Base-by-base conservation (phyloP, 2,329 filamentous ascomycete genomes). In the Ceratocystis colombiana region DNA sequence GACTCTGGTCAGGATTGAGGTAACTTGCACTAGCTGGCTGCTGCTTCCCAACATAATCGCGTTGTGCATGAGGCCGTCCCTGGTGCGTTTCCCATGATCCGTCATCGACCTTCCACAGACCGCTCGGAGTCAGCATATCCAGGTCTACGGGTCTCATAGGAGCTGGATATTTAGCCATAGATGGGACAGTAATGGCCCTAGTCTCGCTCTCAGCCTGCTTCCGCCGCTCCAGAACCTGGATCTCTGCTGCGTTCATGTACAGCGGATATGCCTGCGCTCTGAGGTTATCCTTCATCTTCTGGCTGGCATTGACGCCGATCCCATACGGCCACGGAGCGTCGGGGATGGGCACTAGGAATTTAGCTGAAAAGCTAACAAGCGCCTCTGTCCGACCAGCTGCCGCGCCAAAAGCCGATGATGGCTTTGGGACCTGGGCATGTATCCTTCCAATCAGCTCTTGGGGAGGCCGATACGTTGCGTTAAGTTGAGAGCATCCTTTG, bases 251-350 rank as follows among this genome's bases (percentile, higher is more conserved):
- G 53, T 41, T 20, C 59, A 66, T 55, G 63, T 63, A 17, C 50
- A 65, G 33, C 6, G 53, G 66, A 12, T 45, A 61, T 5, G 28
- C 37, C 37, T 25, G 57, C 15, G 44, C 62, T n/a, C 33, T 44
- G 10, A 55, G 59, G 20, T 17, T 25, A 10, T 41, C 55, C 41
- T 62, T 62, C 37, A 62, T 62, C 8, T 62, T 30, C 22, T 44
- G 37, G 15, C 68, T 66, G 20, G 68, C 68, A n/a, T 33, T 17
- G 28, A 64, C 57, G 22, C 62, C 66, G 20, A 64, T 44, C 66
- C 61, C 53, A 64, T 66, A 64, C 69, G 61, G 67, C 69, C 68
- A 68, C 69, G 70, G 64, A 70, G 69, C 53, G 25, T 15, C 20
- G 46, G 45, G 67, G 55, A 46, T 66, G 30, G 67, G 69, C 37